These are phyloP conservation scores for Penicillium fuscoglaucum DNA, from an alignment of 2,329 filamentous ascomycete species.

Conservation along the genomic window DNA sequence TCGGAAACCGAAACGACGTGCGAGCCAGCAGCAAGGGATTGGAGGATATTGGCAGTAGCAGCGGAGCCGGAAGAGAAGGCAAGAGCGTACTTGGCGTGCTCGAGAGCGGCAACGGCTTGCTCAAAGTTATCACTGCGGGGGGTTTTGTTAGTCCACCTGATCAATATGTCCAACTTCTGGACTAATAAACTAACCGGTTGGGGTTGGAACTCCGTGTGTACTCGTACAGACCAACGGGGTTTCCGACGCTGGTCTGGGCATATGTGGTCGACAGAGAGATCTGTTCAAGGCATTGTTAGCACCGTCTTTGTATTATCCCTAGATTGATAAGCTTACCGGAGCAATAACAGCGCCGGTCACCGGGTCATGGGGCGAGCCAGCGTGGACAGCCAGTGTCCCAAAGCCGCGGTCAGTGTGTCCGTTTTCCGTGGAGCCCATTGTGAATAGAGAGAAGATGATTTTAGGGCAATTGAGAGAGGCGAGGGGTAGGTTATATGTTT, in stretches of 20 bases:
- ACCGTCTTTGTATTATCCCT: slow-evolving; percentile 1
- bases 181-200: slow-evolving; percentile 60
- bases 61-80: slow-evolving; percentile 94
- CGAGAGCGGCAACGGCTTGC: slow-evolving; percentile 82
- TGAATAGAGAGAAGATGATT: slow-evolving; percentile 15
- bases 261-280: slow-evolving; percentile 97
- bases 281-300: slow-evolving; percentile 35
- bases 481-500: slow-evolving; percentile 6
- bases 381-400: slow-evolving; percentile 92
- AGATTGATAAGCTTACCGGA: slow-evolving; percentile 52
- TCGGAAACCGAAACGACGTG: slow-evolving; percentile 97
- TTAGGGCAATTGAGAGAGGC: slow-evolving; percentile 6
- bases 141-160: slow-evolving; percentile 6
- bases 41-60: slow-evolving; percentile 88
- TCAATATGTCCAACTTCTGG: background rate
- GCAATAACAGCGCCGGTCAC: slow-evolving; percentile 93
- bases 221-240: slow-evolving; percentile 85
- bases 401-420: slow-evolving; percentile 69
- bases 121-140: slow-evolving; percentile 78
- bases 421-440: slow-evolving; percentile 30
- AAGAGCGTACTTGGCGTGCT: slow-evolving; percentile 88
- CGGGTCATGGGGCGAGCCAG: slow-evolving; percentile 86
- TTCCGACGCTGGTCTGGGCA: slow-evolving; percentile 83
- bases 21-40: slow-evolving; percentile 84
- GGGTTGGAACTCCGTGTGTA: slow-evolving; percentile 94